Evolutionary conservation across 345 rosid genomes (phyloP), one percentile per base, ranked within the genome.

Genomic region (Eucalyptus virginea): DNA sequence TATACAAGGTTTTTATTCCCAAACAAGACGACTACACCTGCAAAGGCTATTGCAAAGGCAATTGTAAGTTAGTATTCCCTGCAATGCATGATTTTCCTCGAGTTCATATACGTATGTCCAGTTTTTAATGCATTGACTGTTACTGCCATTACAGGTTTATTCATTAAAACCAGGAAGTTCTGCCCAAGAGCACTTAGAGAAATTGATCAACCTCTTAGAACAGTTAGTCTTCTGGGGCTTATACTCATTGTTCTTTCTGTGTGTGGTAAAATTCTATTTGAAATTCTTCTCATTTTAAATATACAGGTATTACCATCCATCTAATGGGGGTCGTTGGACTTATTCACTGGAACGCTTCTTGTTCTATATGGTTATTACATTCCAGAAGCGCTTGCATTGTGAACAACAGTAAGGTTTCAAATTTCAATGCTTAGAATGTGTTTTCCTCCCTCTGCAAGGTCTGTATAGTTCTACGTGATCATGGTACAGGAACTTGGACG

Each of bases 261-360:
- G 44, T 48, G 62, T 81, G 67, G 44, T 50, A 23, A 86, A 47
- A 47, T 47, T 87, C 40, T 58, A 37, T 87, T n/a, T 87, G 81
- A 48, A 37, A 26, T 47, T 44, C 26, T 47, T 45, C 60, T 72
- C 92, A 18, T 77, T 89, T 86, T 67, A 90, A 77, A 77, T 40
- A 21, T 77, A 86, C 94, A 98, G 99, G 90, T 97, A 97, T 92
- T 98, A 97, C 90, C 99, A 98, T 92, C 99, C 99, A 37, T 98
- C 99, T 87, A 98, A 97, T 91, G 99, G 99, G 89, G 99, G 99
- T 77, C 98, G 99, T 72, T 98, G 99, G 99, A 98, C 99, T 89
- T 97, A 96, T 93, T 95, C 99, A 88, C 90, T 98, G 96, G 98
- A 98, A 93, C 92, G 97, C 11, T 95, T 97, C 94, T 94, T 98